Evolutionary conservation across 257 asterid genomes (phyloP).

Genomic region (Gentiana straminea): DNA sequence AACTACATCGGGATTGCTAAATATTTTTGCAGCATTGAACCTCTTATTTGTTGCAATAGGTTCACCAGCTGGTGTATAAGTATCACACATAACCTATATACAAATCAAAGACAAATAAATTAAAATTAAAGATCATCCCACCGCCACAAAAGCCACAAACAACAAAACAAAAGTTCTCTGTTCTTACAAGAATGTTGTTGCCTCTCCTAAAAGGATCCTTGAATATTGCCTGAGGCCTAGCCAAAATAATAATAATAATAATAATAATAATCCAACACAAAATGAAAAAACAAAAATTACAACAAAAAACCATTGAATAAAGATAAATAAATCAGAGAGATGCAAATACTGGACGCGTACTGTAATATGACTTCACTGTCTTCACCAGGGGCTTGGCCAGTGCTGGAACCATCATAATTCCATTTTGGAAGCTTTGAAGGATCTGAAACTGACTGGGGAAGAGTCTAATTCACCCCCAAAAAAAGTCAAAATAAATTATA

Average conservation of each 20-base stretch:
- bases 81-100: conserved; percentile 77
- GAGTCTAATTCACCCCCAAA: conserved; percentile 39
- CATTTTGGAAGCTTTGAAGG: conserved; percentile 83
- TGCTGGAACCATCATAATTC: conserved; percentile 97
- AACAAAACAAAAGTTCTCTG: conserved; percentile 14
- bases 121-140: neutral
- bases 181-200: conserved; percentile 63
- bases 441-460: conserved; percentile 48
- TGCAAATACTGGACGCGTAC: conserved; percentile 30
- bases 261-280: neutral
- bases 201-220: conserved; percentile 94
- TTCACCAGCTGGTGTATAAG: conserved; percentile 86
- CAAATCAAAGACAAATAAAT: neutral
- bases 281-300: neutral
- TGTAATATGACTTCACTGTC: conserved; percentile 92
- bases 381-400: conserved; percentile 92
- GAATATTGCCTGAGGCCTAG: conserved; percentile 89
- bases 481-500: neutral
- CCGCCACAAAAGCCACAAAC: no score
- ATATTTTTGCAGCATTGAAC: conserved; percentile 55
- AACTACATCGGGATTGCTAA: conserved; percentile 54
- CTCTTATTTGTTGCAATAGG: conserved; percentile 84
- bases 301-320: neutral
- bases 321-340: neutral
- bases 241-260: neutral